Conservation (phyloP, 352 stramenopile genomes). For the Phytopythium vexans region DNA sequence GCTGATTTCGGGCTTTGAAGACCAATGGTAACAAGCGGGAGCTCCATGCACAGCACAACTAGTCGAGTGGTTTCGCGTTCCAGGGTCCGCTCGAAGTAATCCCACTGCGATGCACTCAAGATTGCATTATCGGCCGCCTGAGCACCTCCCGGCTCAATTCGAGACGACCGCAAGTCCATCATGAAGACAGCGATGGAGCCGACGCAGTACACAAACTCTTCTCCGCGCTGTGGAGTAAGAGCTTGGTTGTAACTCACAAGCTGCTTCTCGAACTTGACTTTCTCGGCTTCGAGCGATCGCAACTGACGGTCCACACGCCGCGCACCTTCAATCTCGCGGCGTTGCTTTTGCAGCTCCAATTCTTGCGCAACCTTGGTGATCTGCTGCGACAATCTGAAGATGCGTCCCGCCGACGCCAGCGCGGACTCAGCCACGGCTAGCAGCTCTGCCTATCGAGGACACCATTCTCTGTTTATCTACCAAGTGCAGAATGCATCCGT, state of each 20-base stretch:
- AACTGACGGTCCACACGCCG: conserved; percentile 60
- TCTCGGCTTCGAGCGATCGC: conserved; percentile 46
- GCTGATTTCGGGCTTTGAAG: background rate
- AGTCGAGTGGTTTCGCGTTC: conserved; percentile 24
- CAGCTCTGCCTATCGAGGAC: conserved; percentile 17
- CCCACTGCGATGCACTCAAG: conserved; percentile 57
- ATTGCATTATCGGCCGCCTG: conserved; percentile 53
- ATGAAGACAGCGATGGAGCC: conserved; percentile 49
- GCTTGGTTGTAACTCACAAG: conserved; percentile 64
- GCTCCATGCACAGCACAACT: conserved; percentile 50
- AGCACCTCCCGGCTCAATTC: conserved; percentile 53
- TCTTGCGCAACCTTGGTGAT: conserved; percentile 33
- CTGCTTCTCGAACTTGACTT: conserved; percentile 41
- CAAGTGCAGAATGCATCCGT: background rate
- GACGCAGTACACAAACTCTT: conserved; percentile 52
- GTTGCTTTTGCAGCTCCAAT: conserved; percentile 59
- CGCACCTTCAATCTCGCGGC: conserved; percentile 58
- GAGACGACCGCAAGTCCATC: conserved; percentile 56
- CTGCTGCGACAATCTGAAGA: conserved; percentile 38
- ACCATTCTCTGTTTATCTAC: no score
- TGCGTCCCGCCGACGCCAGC: conserved; percentile 39
- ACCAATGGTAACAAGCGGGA: conserved; percentile 39
- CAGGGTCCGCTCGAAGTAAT: conserved; percentile 47
- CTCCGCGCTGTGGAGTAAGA: conserved; percentile 46
- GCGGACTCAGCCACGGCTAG: conserved; percentile 41